These are phyloP conservation scores for Mortierella hygrophila DNA, from an alignment of 192 early-diverging fungal species.

Conservation along the genomic window DNA sequence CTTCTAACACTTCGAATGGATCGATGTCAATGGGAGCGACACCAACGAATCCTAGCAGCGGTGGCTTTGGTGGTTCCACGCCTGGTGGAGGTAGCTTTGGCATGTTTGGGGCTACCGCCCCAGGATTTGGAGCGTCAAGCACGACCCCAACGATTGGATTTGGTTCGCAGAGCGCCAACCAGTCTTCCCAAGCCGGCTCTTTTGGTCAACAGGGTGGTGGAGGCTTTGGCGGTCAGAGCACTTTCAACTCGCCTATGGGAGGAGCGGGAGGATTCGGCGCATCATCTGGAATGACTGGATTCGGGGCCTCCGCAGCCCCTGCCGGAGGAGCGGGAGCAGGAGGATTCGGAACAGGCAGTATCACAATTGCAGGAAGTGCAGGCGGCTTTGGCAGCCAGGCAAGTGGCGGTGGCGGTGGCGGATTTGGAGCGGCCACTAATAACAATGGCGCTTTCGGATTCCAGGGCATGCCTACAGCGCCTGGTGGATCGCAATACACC, in stretches of 20 bases:
- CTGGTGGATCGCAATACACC: conserved; percentile 29
- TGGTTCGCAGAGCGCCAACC: neutral
- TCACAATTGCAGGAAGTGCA: neutral
- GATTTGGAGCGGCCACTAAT: neutral
- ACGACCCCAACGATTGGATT: neutral
- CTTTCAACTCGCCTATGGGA: neutral
- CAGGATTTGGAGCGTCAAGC: neutral
- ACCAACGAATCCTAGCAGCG: neutral
- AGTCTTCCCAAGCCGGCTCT: neutral
- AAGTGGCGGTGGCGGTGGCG: neutral
- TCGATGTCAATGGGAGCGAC: neutral
- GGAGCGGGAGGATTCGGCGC: conserved; percentile 9
- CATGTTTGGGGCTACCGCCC: neutral
- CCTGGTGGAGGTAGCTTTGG: neutral
- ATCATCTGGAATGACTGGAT: neutral
- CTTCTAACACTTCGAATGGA: neutral
- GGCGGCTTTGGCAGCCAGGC: conserved; percentile 20
- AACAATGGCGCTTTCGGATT: conserved; percentile 26
- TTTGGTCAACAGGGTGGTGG: conserved; percentile 13
- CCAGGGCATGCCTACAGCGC: conserved; percentile 23
- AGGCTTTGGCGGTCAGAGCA: conserved; percentile 14
- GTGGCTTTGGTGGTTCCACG: neutral
- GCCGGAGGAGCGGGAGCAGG: neutral
- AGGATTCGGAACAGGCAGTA: conserved; percentile 4
- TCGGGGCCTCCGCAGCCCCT: neutral